Conservation (phyloP, 2,329 filamentous ascomycete species). For the Alternaria sp. region DNA sequence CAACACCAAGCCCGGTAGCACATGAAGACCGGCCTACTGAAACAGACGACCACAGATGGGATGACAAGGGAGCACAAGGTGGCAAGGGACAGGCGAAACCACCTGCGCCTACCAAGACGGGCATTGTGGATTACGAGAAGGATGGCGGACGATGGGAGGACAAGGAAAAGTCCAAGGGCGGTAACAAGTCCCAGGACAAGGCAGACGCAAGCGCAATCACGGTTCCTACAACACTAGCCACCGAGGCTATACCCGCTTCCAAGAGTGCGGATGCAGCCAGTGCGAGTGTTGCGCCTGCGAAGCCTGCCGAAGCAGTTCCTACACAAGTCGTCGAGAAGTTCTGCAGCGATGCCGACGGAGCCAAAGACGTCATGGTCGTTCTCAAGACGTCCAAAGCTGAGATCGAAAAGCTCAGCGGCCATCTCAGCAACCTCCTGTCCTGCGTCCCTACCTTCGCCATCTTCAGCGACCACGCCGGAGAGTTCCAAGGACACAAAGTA, state of each 20-base stretch:
- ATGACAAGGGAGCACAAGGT: constrained; percentile 18
- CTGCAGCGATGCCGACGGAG: constrained; percentile 42
- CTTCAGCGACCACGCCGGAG: constrained; percentile 66
- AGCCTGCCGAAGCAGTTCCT: constrained; percentile 5
- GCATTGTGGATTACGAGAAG: constrained; percentile 23
- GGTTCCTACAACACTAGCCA: constrained; percentile 20
- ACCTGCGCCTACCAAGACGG: constrained; percentile 15
- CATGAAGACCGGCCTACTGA: constrained; percentile 16
- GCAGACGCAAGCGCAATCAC: constrained; percentile 3
- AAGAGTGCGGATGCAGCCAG: constrained; percentile 8
- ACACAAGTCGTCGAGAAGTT: constrained; percentile 18
- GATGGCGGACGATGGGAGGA: constrained; percentile 35
- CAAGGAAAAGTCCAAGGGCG: constrained; percentile 16
- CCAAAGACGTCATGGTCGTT: constrained; percentile 64
- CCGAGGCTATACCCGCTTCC: constrained; percentile 5
- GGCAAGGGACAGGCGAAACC: constrained; percentile 5
- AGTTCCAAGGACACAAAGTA: constrained; percentile 60
- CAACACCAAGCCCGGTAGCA: constrained; percentile 10
- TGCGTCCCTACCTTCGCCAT: constrained; percentile 66
- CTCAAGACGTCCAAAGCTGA: constrained; percentile 69
- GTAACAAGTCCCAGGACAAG: background rate
- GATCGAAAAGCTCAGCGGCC: constrained; percentile 63
- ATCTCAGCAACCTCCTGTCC: constrained; percentile 63
- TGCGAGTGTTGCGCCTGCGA: background rate
- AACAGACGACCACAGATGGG: constrained; percentile 25